phyloP scores from a whole-genome alignment of 192 early-diverging fungal genomes.

The Chytriomyces hyalinus region DNA sequence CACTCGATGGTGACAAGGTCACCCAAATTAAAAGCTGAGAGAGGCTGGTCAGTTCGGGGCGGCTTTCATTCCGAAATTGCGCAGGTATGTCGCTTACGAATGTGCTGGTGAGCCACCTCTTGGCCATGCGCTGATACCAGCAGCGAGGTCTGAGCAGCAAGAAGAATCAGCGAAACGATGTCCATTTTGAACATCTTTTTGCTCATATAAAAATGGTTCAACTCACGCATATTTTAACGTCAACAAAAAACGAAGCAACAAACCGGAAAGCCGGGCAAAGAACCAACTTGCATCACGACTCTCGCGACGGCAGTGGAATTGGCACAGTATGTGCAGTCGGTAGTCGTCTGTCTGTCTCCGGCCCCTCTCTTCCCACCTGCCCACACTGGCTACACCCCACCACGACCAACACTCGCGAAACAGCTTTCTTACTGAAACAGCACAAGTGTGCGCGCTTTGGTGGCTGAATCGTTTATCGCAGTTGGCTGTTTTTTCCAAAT shows the following conservation, averaged over 20 bases:
- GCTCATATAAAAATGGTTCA: neutral
- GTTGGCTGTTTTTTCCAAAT: too few species aligned
- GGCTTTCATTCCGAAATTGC: neutral
- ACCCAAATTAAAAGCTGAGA: slow-evolving; percentile 30
- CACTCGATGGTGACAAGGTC: slow-evolving; percentile 40
- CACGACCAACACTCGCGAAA: too few species aligned
- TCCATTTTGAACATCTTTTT: neutral
- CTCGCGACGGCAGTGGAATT: too few species aligned
- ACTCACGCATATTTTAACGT: neutral
- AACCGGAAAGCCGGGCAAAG: neutral
- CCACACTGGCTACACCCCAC: too few species aligned
- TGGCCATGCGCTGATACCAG: neutral
- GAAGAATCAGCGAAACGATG: neutral
- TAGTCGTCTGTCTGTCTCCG: too few species aligned
- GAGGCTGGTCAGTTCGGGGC: neutral
- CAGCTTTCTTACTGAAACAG: too few species aligned
- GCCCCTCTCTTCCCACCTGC: too few species aligned
- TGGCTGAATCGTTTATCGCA: too few species aligned
- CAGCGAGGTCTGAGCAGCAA: neutral
- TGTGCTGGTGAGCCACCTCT: slow-evolving; percentile 11
- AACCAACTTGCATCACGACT: neutral
- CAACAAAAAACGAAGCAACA: neutral
- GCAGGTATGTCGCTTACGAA: neutral
- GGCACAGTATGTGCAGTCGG: too few species aligned
- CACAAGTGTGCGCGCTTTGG: too few species aligned